phyloP scores from a whole-genome alignment of 169 alveolate species.

The Cryptosporidium tyzzeri region DNA sequence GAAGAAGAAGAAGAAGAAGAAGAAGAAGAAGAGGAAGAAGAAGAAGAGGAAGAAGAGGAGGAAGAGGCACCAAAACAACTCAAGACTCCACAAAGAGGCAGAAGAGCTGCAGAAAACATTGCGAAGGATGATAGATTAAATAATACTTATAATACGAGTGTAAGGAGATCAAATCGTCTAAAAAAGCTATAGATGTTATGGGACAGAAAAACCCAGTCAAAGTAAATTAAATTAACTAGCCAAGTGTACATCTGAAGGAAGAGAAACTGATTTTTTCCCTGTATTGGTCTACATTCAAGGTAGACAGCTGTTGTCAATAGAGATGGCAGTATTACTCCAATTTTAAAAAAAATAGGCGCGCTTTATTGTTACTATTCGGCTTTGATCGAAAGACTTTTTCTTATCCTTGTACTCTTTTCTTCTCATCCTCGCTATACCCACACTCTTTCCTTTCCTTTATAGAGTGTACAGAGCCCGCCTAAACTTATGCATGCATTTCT shows the following conservation, averaged over 20 bases:
- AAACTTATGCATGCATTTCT: not conserved
- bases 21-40: conserved; percentile 44
- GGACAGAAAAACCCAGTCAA: not conserved
- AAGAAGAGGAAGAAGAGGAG: conserved; percentile 46
- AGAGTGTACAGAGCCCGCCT: not conserved
- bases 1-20: conserved; percentile 53
- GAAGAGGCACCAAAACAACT: conserved; percentile 27
- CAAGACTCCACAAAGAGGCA: conserved; percentile 42
- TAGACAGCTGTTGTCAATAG: not conserved
- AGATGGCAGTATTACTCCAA: not conserved
- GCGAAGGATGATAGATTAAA: conserved; percentile 43
- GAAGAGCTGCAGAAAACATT: not conserved
- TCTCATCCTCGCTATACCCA: not conserved
- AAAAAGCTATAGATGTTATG: not conserved
- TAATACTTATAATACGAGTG: conserved; percentile 59
- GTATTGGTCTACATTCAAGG: not conserved
- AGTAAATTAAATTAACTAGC: not conserved
- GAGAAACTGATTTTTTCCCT: not conserved
- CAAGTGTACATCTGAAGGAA: not conserved
- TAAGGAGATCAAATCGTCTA: conserved; percentile 54
- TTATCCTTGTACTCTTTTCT: too few species aligned
- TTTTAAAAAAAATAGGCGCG: not conserved
- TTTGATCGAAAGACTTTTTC: too few species aligned
- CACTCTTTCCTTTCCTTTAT: not conserved
- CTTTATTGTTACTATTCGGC: not conserved